Evolutionary conservation across 257 asterid genomes (phyloP).

Genomic region (Coffea eugenioides): DNA sequence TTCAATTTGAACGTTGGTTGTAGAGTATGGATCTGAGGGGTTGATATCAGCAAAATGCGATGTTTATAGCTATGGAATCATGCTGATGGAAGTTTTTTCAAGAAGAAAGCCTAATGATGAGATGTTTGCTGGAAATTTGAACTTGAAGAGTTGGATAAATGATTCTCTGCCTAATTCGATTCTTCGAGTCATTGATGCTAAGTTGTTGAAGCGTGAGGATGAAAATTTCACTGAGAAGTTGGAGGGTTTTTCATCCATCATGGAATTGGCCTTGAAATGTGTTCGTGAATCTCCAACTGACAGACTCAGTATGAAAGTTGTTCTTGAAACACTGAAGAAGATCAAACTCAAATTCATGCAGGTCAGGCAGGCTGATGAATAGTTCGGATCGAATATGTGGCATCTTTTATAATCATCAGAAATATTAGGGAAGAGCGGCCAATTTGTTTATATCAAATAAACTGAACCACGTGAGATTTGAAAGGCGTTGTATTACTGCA

Average conservation of each 20-base stretch:
- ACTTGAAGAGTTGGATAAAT: neutral
- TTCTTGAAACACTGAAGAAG: no score
- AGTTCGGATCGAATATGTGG: no score
- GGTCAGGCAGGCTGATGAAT: no score
- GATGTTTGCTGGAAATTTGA: neutral
- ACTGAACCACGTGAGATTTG: no score
- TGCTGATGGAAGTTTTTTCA: neutral
- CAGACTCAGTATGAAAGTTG: no score
- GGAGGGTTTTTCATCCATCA: neutral
- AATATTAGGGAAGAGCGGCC: no score
- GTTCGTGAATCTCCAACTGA: no score
- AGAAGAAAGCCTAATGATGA: neutral
- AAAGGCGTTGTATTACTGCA: no score
- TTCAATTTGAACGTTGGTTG: neutral
- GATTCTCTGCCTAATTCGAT: neutral
- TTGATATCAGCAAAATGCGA: neutral
- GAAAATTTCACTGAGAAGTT: neutral
- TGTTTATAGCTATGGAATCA: neutral
- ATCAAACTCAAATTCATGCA: no score
- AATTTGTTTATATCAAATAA: no score
- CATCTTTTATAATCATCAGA: no score
- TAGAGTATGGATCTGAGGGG: neutral
- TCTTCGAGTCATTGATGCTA: neutral
- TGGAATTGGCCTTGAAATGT: no score
- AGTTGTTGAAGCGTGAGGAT: neutral